Evolutionary conservation across 768 basidiomycete genomes (phyloP).

Genomic region (Mycena vitilis): DNA sequence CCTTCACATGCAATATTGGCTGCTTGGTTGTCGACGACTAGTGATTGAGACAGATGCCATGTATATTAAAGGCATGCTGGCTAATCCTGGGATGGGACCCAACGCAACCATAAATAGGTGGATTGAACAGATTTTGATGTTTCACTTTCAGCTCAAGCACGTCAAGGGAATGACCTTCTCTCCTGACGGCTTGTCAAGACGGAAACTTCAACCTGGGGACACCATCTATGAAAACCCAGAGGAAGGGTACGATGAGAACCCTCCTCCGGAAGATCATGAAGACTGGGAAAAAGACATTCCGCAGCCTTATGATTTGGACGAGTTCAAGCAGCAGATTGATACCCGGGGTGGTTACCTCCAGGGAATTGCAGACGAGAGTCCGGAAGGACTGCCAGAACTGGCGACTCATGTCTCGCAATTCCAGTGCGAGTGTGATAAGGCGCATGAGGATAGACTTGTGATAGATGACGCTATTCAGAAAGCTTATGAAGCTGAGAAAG

Average conservation of each 20-base stretch:
- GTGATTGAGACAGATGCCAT: neutral
- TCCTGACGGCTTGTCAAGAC: neutral
- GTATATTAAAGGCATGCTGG: neutral
- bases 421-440: too few relatives aligned
- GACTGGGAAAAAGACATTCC: conserved; percentile 1
- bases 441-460: too few relatives aligned
- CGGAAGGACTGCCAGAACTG: neutral
- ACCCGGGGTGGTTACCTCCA: neutral
- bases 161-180: neutral
- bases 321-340: neutral
- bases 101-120: neutral
- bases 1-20: conserved; percentile 27
- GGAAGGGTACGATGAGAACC: neutral
- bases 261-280: neutral
- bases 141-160: neutral
- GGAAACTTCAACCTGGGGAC: neutral
- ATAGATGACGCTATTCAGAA: too few relatives aligned
- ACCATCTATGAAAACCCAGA: neutral
- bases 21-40: neutral
- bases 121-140: conserved; percentile 2
- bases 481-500: neutral
- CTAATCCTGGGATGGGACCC: neutral
- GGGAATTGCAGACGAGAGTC: neutral
- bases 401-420: neutral
- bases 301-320: neutral